Evolutionary conservation across 139 green algal species (phyloP).

Genomic region (Chlorella vulgaris): DNA sequence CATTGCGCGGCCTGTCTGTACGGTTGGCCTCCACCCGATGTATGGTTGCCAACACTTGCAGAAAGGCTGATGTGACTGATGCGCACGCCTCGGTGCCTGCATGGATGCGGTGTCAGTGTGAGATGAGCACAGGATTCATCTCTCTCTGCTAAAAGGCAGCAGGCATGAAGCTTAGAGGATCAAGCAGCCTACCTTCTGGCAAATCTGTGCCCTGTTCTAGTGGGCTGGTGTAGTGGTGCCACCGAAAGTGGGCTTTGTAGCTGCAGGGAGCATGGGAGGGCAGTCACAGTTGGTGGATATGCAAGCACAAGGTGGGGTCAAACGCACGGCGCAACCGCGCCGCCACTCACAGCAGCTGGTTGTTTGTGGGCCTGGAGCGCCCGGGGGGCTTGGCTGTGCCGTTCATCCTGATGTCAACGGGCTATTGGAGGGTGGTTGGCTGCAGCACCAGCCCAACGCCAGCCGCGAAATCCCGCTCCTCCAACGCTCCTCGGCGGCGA

Average conservation of each 20-base stretch:
- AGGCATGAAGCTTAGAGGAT: too few relatives aligned
- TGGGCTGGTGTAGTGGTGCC: conserved; percentile 82
- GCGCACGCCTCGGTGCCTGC: conserved; percentile 88
- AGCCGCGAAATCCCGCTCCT: not conserved
- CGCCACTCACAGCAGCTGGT: conserved; percentile 86
- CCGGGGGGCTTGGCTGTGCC: conserved; percentile 28
- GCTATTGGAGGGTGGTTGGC: too few relatives aligned
- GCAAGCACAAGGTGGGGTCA: not conserved
- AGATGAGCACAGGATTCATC: not conserved
- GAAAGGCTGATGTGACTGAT: conserved; percentile 91
- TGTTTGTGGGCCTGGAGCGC: conserved; percentile 87
- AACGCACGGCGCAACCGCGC: conserved; percentile 5
- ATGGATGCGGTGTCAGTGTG: too few relatives aligned
- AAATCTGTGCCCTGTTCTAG: conserved; percentile 52
- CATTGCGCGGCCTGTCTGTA: conserved; percentile 65
- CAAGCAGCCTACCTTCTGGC: conserved; percentile 53
- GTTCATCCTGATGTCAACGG: conserved; percentile 37
- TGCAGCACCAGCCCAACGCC: not conserved
- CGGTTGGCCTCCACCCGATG: conserved; percentile 69
- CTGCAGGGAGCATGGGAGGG: not conserved
- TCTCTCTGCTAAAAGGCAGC: not conserved
- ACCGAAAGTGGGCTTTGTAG: conserved; percentile 92
- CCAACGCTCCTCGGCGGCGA: too few relatives aligned
- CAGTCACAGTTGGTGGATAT: not conserved
- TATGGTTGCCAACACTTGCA: conserved; percentile 87